These are phyloP conservation scores for Xerocomus cyaneibrunnescens DNA, from an alignment of 1,284 basidiomycete species.

Conservation along the genomic window DNA sequence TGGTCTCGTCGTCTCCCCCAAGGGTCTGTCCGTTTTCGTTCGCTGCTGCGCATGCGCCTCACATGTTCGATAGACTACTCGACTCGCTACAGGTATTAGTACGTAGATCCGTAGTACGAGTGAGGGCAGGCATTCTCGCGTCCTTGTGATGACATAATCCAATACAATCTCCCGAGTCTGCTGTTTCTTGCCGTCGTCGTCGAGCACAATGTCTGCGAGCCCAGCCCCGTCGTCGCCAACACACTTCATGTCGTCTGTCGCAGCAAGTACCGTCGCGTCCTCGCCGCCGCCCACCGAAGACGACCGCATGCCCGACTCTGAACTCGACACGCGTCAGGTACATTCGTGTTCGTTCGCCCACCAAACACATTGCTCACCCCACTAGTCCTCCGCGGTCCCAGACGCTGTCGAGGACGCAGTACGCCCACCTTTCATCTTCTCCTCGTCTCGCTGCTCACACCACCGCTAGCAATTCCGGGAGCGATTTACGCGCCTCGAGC, in stretches of 20 bases:
- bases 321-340: too few species aligned
- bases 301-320: too few species aligned
- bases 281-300: slow-evolving; percentile 27
- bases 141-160: slow-evolving; percentile 23
- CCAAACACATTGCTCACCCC: neutral
- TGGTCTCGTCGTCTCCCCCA: slow-evolving; percentile 96
- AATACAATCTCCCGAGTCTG: too few species aligned
- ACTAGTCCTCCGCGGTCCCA: slow-evolving; percentile 15
- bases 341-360: neutral
- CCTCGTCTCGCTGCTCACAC: neutral
- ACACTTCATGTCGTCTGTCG: slow-evolving; percentile 20
- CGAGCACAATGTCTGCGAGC: slow-evolving; percentile 25
- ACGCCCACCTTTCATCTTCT: neutral
- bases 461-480: slow-evolving; percentile 44
- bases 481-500: slow-evolving; percentile 52
- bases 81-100: slow-evolving; percentile 76
- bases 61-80: slow-evolving; percentile 65
- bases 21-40: slow-evolving; percentile 55
- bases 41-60: neutral
- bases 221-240: slow-evolving; percentile 17
- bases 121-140: slow-evolving; percentile 26
- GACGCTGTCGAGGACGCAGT: slow-evolving; percentile 22
- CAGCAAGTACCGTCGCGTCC: slow-evolving; percentile 29
- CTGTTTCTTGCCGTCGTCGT: too few species aligned
- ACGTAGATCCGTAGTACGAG: neutral